Percentiles rank a stretch among this genome's conserved stretches.
phyloP scores from a whole-genome alignment of 106 monocot species.

The Apostasia shenzhenica region DNA sequence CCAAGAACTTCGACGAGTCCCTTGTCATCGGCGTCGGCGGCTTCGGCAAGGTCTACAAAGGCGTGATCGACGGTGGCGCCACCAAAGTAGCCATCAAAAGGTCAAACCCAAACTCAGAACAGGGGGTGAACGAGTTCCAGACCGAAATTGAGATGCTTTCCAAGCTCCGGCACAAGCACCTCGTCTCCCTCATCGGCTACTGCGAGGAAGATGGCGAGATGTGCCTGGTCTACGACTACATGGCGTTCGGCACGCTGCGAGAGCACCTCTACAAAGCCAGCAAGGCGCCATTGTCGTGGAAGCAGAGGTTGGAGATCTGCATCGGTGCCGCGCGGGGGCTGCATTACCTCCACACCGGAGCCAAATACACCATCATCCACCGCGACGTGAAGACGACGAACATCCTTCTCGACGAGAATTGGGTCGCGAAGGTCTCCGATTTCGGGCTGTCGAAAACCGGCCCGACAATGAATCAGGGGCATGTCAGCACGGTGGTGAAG shows the following conservation, averaged over 20 bases:
- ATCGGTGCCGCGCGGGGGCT: slow-evolving; percentile 67
- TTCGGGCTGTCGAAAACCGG: slow-evolving; percentile 86
- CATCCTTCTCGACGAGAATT: slow-evolving; percentile 72
- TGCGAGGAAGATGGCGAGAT: slow-evolving; percentile 74
- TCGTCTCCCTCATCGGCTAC: slow-evolving; percentile 76
- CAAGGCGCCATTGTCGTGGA: slow-evolving; percentile 53
- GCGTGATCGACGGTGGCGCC: slow-evolving; percentile 27
- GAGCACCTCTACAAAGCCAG: slow-evolving; percentile 67
- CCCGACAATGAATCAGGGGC: slow-evolving; percentile 51
- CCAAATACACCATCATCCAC: slow-evolving; percentile 79
- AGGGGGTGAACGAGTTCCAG: slow-evolving; percentile 71
- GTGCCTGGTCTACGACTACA: slow-evolving; percentile 77
- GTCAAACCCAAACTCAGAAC: slow-evolving; percentile 62
- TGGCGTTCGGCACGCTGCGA: slow-evolving; percentile 62
- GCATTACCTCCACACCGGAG: slow-evolving; percentile 84
- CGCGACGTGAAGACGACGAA: slow-evolving; percentile 83
- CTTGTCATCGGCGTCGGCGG: slow-evolving; percentile 83
- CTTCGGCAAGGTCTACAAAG: slow-evolving; percentile 78
- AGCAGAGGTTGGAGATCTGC: slow-evolving; percentile 62
- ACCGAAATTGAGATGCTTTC: slow-evolving; percentile 90
- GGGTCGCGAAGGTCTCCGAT: slow-evolving; percentile 80
- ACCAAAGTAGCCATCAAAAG: slow-evolving; percentile 67
- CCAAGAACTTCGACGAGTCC: slow-evolving; percentile 68
- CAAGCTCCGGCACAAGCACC: slow-evolving; percentile 71
- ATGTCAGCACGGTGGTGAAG: slow-evolving; percentile 85